Evolutionary conservation across 2,329 filamentous ascomycete species (phyloP), one percentile per base, ranked within the genome.

Genomic region (Cercospora sp.): DNA sequence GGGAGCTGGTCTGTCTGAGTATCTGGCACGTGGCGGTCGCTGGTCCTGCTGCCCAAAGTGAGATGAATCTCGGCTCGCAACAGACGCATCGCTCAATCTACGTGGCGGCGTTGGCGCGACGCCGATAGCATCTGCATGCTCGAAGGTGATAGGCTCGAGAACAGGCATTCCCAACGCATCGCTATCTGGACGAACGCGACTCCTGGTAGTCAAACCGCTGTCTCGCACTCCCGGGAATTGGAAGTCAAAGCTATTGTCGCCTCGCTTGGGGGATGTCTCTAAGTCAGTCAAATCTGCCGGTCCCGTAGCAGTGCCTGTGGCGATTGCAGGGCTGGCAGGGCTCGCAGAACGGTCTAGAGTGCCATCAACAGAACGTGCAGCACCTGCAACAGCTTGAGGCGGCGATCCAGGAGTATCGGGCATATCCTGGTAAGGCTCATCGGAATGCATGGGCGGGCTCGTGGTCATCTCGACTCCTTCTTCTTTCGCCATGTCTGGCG

Each of bases 401-500:
- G 75, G 73, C 0, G 61, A 67, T 48, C 62, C 48, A 42, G 65
- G 66, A 9, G 64, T 66, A 7, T 69, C 61, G 13, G 71, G 69
- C 8, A 76, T 75, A 60, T 79, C 77, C 7, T 64, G 70, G 63
- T 79, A 79, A 1, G 73, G 76, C 42, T 75, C 73, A 18, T 76
- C 67, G n/a, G 28, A 39, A n/a, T 74, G 67, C 73, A 77, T 77
- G 1, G 70, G 67, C 39, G 77, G 77, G 31, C 72, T 75, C 6
- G 70, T 76, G 57, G 77, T 74, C 70, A 79, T 72, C 66, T 79
- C 77, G 53, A 78, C 69, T 31, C 73, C 74, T 31, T 78, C 86
- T 9, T 68, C 69, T 16, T 70, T 70, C n/a, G 93, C 91, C 67
- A 90, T 89, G 6, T 91, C 90, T 2, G 79, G 80, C 9, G 93